Evolutionary conservation across 768 basidiomycete species (phyloP), one percentile per base, ranked within the genome.

Genomic region (Termitomyces sp.): DNA sequence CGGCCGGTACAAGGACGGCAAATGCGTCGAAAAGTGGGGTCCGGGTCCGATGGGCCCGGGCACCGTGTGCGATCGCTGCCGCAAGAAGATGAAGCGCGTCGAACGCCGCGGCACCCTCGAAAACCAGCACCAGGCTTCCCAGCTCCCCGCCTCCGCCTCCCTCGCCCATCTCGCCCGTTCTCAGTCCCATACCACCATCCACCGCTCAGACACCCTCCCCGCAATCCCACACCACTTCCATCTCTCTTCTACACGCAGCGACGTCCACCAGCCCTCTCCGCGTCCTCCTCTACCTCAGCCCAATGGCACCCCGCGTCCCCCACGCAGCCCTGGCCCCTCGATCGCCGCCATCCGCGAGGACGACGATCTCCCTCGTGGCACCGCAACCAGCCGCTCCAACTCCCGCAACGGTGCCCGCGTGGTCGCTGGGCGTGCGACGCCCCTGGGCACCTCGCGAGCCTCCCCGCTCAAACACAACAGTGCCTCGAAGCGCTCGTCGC

Each of bases 11-110:
- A 91, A 91, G 75, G 91, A 92, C 25, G 88, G 87, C 9, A 91
- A 91, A 66, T 92, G 91, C 69, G 90, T 92, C 56, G 91, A 92
- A 68, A 92, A 92, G 72, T 92, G 91, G 91, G 91, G 91, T 1
- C 90, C 91, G 29, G 91, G 91, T 4, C 91, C 91, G 51, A 83
- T 87, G 73, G 91, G 91, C 0, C 91, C 91, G 55, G 91, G 90
- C 25, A 92, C 91, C 0, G 90, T 92, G 0, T 92, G 90, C 68
- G 91, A 92, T 77, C 77, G 90, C 53, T 91, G 91, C 72, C 83
- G 91, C 56, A 92, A 92, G 72, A 91, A 92, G 72, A 91, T 91
- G 89, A 92, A 92, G 73, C 84, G 91, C 1, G 87, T 90, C 54
- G 91, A 92, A 69, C 77, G 88, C 25, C 78, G 89, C 8, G 88